Percentiles rank a stretch among this genome's conserved stretches.
Evolutionary conservation across 208 protist genomes (phyloP).

Genomic region (Jaenimonas drosophilae): DNA sequence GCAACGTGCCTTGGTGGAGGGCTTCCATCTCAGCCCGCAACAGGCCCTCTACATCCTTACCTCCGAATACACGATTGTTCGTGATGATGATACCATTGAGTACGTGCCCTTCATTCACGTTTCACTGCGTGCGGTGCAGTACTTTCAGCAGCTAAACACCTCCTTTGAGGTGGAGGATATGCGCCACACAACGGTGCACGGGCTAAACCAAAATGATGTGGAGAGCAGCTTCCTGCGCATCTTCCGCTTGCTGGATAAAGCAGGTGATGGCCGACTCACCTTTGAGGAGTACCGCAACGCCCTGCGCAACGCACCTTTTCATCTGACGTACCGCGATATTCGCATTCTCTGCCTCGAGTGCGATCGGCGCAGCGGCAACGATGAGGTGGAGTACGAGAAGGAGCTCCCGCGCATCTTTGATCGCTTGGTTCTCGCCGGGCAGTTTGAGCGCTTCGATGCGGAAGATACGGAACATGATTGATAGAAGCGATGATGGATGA

Average conservation of each 20-base stretch:
- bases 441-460: constrained; percentile 59
- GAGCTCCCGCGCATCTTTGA: constrained; percentile 70
- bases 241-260: constrained; percentile 57
- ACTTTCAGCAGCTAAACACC: constrained; percentile 51
- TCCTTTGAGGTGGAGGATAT: constrained; percentile 34
- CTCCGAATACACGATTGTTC: constrained; percentile 18
- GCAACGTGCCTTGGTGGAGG: constrained; percentile 36
- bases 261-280: constrained; percentile 37
- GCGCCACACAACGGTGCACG: constrained; percentile 64
- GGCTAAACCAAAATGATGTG: constrained; percentile 64
- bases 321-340: constrained; percentile 78
- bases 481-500: not conserved
- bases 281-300: constrained; percentile 51
- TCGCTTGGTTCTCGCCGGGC: constrained; percentile 52
- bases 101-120: constrained; percentile 52
- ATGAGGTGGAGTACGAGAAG: constrained; percentile 66
- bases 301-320: constrained; percentile 59
- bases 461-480: constrained; percentile 6
- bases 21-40: constrained; percentile 35
- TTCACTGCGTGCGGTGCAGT: constrained; percentile 45
- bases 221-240: constrained; percentile 67
- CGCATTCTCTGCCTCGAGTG: constrained; percentile 58
- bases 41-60: constrained; percentile 84
- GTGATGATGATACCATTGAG: constrained; percentile 41
- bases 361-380: constrained; percentile 13